Percentiles rank a stretch among this genome's conserved stretches.
Conservation (phyloP, 1,284 basidiomycete genomes). For the Ganoderma lucidum region DNA sequence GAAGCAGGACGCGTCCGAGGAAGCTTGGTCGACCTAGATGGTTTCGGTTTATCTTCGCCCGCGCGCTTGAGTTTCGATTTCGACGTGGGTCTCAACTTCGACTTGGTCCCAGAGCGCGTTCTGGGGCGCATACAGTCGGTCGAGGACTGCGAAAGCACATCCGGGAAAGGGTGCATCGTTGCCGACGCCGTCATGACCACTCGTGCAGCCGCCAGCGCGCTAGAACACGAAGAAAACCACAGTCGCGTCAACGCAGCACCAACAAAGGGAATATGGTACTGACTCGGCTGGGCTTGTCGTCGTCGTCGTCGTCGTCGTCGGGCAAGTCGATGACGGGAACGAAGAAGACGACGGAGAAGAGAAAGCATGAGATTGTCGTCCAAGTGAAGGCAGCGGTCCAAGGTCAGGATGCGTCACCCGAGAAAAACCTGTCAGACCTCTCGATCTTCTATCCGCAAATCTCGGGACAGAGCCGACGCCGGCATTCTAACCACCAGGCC, state of each 20-base stretch:
- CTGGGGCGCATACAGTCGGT: conserved; percentile 23
- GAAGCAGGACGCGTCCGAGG: conserved; percentile 11
- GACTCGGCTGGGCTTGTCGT: not conserved
- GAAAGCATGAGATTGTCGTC: not conserved
- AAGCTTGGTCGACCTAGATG: conserved; percentile 16
- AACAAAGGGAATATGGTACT: not conserved
- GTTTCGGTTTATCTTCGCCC: not conserved
- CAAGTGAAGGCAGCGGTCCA: not conserved
- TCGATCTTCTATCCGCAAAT: not conserved
- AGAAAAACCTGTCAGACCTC: conserved; percentile 1
- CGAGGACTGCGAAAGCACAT: not conserved
- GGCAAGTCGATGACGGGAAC: not conserved
- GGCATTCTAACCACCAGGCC: not conserved
- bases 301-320: not conserved
- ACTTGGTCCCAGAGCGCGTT: conserved; percentile 16
- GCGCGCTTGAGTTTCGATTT: conserved; percentile 22
- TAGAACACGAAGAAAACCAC: not conserved
- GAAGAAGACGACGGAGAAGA: not conserved
- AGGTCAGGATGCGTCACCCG: conserved; percentile 6
- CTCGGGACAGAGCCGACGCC: not conserved
- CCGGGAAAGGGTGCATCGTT: not conserved
- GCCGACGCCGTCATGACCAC: not conserved
- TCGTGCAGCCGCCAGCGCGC: not conserved
- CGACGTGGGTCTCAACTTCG: conserved; percentile 12
- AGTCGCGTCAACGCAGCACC: not conserved